These are phyloP conservation scores for Knufia fluminis DNA, from an alignment of 2,329 filamentous ascomycete species.

Conservation along the genomic window DNA sequence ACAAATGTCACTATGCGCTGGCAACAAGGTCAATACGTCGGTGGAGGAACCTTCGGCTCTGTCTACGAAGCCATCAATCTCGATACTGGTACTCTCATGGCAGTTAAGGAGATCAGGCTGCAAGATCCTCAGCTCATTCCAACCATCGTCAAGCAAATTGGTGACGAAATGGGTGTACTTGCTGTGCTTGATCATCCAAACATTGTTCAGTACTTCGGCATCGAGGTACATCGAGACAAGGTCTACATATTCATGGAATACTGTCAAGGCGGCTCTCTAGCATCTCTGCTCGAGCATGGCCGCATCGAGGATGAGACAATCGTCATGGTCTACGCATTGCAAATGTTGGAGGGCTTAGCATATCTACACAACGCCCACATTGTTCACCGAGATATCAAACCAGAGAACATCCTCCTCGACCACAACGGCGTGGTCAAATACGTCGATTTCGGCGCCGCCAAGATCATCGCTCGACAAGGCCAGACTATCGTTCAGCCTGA, in stretches of 20 bases:
- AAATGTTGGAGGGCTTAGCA: conserved; percentile 84
- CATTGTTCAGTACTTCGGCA: conserved; percentile 94
- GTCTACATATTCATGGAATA: conserved; percentile 99
- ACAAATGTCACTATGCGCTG: conserved; percentile 93
- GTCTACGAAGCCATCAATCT: conserved; percentile 97
- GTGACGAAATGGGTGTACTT: conserved; percentile 92
- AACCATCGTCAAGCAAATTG: conserved; percentile 84
- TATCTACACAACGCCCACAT: conserved; percentile 90
- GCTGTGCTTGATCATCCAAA: conserved; percentile 96
- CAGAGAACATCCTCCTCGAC: conserved; percentile 92
- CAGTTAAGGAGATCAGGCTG: conserved; percentile 94
- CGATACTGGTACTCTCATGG: conserved; percentile 93
- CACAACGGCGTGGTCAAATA: conserved; percentile 99
- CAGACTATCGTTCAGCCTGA: conserved; percentile 67
- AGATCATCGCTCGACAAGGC: conserved; percentile 88
- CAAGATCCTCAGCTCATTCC: conserved; percentile 96
- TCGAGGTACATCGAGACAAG: conserved; percentile 95
- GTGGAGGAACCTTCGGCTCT: conserved; percentile 91
- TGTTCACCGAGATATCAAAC: conserved; percentile 94
- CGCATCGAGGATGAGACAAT: conserved; percentile 97
- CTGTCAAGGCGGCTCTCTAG: conserved; percentile 88
- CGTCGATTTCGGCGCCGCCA: conserved; percentile 95
- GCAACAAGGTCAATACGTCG: conserved; percentile 98
- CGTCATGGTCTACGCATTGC: conserved; percentile 90
- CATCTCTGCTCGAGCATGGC: conserved; percentile 82